phyloP scores from a whole-genome alignment of 2,329 filamentous ascomycete genomes.

The Botrytis hyacinthi region DNA sequence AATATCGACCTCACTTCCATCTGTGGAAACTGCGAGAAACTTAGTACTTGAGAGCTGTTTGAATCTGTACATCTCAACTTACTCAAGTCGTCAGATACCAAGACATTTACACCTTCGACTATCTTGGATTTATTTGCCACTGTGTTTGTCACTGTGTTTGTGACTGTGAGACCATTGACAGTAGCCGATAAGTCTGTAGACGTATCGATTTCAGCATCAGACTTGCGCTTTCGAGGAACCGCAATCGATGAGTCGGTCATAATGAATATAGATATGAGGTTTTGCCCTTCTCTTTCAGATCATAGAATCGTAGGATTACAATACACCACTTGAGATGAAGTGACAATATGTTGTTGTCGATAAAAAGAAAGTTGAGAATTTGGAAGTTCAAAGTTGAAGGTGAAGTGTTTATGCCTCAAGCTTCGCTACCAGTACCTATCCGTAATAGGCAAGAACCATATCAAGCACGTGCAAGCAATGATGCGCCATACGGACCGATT shows the following conservation, averaged over 20 bases:
- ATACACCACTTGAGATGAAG: neutral
- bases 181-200: neutral
- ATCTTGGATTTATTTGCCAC: neutral
- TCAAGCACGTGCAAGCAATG: neutral
- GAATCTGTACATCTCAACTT: neutral
- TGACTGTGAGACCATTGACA: neutral
- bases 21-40: neutral
- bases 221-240: neutral
- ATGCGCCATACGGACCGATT: no score
- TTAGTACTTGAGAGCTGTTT: neutral
- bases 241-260: neutral
- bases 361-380: neutral
- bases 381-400: neutral
- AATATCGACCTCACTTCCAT: neutral
- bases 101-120: neutral
- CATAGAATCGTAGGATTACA: neutral
- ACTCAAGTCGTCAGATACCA: neutral
- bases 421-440: neutral
- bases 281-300: no score
- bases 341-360: neutral
- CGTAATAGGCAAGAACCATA: neutral
- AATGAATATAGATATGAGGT: neutral
- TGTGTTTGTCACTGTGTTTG: neutral
- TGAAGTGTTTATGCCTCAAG: neutral
- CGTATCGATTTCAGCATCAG: neutral